These are phyloP conservation scores for Vigna trinervia DNA, from an alignment of 306 rosid genomes.

Conservation along the genomic window DNA sequence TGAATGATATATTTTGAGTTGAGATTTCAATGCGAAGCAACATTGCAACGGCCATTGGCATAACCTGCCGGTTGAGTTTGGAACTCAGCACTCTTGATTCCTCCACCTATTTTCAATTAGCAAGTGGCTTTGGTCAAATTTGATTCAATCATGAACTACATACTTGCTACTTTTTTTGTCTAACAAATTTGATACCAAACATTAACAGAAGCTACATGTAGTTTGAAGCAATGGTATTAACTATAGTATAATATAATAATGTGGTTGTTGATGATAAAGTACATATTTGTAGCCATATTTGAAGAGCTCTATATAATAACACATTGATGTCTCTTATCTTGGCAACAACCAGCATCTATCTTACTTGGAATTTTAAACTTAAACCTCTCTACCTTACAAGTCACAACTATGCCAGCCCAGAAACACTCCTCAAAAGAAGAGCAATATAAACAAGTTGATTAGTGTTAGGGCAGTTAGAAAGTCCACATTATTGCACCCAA, in stretches of 20 bases:
- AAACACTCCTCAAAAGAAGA: constrained; percentile 58
- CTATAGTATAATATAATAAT: neutral
- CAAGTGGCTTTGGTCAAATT: constrained; percentile 13
- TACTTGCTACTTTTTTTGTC: neutral
- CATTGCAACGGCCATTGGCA: constrained; percentile 54
- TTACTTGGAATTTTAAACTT: constrained; percentile 49
- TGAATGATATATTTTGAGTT: too few species aligned
- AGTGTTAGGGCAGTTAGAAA: constrained; percentile 39
- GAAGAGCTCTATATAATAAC: constrained; percentile 52
- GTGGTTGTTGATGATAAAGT: constrained; percentile 24
- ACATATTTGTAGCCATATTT: constrained; percentile 44
- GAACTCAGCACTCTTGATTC: constrained; percentile 42
- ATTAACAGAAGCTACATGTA: too few species aligned
- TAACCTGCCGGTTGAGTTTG: constrained; percentile 51
- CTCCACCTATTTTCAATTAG: constrained; percentile 36
- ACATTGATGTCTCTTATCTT: constrained; percentile 48
- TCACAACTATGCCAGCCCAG: constrained; percentile 52
- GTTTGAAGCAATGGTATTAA: too few species aligned
- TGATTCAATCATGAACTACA: constrained; percentile 40
- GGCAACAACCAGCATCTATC: constrained; percentile 52
- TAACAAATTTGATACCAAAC: too few species aligned
- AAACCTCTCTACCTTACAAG: constrained; percentile 44
- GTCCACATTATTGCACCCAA: constrained; percentile 43
- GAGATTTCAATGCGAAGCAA: neutral
- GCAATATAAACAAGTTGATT: constrained; percentile 31